These are phyloP conservation scores for Chlamydomonas sp. DNA, from an alignment of 139 green algal species.

Conservation along the genomic window DNA sequence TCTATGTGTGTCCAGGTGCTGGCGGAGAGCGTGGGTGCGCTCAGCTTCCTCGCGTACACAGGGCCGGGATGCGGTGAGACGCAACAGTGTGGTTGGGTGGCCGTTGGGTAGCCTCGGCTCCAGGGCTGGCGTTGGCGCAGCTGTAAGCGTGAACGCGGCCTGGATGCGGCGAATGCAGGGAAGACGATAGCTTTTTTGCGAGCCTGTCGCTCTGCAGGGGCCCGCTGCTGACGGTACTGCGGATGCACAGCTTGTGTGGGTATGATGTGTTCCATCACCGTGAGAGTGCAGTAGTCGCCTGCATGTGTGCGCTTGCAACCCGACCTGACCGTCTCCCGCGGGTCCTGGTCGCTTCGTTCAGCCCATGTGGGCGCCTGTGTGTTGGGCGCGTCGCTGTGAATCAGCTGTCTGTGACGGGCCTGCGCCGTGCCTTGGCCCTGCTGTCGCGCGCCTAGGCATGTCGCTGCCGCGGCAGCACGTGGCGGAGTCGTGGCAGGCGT, in stretches of 20 bases:
- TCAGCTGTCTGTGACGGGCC: neutral
- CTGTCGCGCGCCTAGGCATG: slow-evolving; percentile 65
- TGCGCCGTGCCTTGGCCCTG: no score
- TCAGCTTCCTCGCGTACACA: slow-evolving; percentile 89
- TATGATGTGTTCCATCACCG: no score
- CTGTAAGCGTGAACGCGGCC: no score
- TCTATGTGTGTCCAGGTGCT: slow-evolving; percentile 69
- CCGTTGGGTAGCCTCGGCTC: no score
- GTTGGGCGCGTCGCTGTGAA: neutral
- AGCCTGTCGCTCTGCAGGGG: no score
- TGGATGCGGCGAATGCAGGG: no score
- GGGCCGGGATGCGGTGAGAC: slow-evolving; percentile 77
- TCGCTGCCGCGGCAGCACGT: slow-evolving; percentile 79
- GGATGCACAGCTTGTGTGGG: no score
- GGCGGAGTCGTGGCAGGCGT: slow-evolving; percentile 77
- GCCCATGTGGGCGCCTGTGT: no score
- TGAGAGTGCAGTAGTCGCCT: neutral
- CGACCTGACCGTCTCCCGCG: neutral
- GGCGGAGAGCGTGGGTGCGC: slow-evolving; percentile 75
- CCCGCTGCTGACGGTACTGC: no score
- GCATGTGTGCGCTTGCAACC: neutral
- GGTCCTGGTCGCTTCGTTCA: no score
- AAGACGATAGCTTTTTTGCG: no score
- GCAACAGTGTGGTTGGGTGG: neutral
- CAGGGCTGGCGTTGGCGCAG: no score